Base-by-base conservation (phyloP, 2,329 filamentous ascomycete genomes). In the Aspergillus eucalypticola region DNA sequence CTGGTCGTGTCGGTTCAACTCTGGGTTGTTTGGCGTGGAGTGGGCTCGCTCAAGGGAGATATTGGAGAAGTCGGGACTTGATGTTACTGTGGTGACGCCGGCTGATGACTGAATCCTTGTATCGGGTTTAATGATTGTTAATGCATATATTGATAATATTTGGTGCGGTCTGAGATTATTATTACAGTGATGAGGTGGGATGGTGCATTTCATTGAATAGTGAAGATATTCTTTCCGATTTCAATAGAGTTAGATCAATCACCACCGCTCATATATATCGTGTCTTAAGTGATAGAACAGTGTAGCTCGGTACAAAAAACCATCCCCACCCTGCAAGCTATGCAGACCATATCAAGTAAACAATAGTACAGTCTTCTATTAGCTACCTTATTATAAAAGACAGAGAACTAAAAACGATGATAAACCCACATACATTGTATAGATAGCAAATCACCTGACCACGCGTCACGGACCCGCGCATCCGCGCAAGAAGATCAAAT, bases 1-100 rank as follows among this genome's bases (percentile, higher is more conserved):
- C 0, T 78, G 79, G 60, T 81, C 83, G 58, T 84, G 82, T 63
- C 79, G 79, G 60, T 84, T 88, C 64, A 88, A 88, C 66, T 82
- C 83, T 25, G 85, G 83, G 0, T 70, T 82, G 35, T 88, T 88
- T 68, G 74, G 72, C 0, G 83, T 88, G 25, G 73, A 78, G 11
- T 88, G 86, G 86, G 70, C 76, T 58, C 68, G 74, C 35, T 85
- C 84, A 0, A 76, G 74, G 59, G 65, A 61, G 5, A 70, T 83
- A 1, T 55, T 88, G 39, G 73, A 79, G 55, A 66, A 69, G 0
- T 69, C 76, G 3, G 73, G 73, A 27, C 56, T 80, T 39, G 66
- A 68, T 8, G 67, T 79, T 54, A 72, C 68, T 23, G 72, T 79
- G 49, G 70, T 76, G 13, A 65, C 64, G 19, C 75, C 71, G 5